These are phyloP conservation scores for Lotus japonicus DNA, from an alignment of 306 rosid species.

Conservation along the genomic window DNA sequence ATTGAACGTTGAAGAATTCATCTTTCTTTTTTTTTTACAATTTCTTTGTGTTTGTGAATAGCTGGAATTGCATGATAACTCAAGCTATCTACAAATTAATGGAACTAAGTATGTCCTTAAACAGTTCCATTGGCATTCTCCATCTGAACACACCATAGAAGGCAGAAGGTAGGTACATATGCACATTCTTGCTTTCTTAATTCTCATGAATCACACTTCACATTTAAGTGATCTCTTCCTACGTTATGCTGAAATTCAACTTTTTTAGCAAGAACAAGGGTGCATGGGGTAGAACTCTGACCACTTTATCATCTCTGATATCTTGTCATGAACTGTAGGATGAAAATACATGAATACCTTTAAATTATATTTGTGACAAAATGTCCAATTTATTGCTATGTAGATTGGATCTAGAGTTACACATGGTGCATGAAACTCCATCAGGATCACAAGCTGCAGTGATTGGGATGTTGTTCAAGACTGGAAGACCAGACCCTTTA, in stretches of 20 bases:
- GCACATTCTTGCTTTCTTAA: background rate
- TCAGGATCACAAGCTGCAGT: constrained; percentile 40
- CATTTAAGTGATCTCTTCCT: too few species aligned
- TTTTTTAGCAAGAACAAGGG: too few species aligned
- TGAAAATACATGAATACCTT: too few species aligned
- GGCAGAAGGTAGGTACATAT: constrained; percentile 31
- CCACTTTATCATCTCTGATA: too few species aligned
- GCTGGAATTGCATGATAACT: constrained; percentile 37
- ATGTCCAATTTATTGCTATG: background rate
- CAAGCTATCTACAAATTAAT: constrained; percentile 45
- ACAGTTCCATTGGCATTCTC: constrained; percentile 79
- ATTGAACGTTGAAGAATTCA: background rate
- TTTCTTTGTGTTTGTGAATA: constrained; percentile 13
- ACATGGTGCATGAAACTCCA: constrained; percentile 52
- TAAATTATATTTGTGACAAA: background rate
- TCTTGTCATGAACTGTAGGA: too few species aligned
- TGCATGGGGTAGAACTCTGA: too few species aligned
- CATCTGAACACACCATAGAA: constrained; percentile 67
- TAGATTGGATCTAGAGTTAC: constrained; percentile 56
- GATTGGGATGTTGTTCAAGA: constrained; percentile 44
- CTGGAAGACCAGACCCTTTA: constrained; percentile 45
- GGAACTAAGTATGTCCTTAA: constrained; percentile 40
- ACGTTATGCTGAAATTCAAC: too few species aligned
- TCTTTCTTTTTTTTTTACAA: background rate
- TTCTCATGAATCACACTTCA: background rate